These are phyloP conservation scores for Dictyophora rubrovolvata DNA, from an alignment of 768 basidiomycete species.

Conservation along the genomic window DNA sequence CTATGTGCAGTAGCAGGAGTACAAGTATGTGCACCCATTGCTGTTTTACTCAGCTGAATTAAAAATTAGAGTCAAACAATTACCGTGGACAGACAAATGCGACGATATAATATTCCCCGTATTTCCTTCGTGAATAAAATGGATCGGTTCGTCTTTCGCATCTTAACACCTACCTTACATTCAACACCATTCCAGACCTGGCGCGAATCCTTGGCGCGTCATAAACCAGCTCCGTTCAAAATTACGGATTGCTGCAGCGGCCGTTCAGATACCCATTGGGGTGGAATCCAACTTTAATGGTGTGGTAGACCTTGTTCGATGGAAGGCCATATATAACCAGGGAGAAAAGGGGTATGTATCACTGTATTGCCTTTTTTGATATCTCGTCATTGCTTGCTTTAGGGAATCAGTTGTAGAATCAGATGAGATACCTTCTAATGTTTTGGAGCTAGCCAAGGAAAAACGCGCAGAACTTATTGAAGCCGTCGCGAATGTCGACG, in stretches of 20 bases:
- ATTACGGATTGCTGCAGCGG: conserved; percentile 85
- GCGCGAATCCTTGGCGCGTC: conserved; percentile 95
- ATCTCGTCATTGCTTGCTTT: conserved; percentile 3
- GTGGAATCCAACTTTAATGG: conserved; percentile 78
- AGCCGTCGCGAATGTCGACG: conserved; percentile 92
- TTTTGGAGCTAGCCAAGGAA: conserved; percentile 62
- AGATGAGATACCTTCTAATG: conserved; percentile 76
- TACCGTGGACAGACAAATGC: conserved; percentile 98
- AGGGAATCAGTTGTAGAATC: conserved; percentile 72
- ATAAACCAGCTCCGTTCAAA: conserved; percentile 86
- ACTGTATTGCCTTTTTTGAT: background rate
- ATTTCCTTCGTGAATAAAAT: conserved; percentile 98
- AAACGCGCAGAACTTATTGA: conserved; percentile 92
- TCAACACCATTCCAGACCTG: conserved; percentile 46
- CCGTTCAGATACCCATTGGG: conserved; percentile 94
- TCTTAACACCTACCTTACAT: background rate
- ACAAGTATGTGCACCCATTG: conserved; percentile 40
- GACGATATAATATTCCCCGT: conserved; percentile 89
- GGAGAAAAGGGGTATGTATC: conserved; percentile 76
- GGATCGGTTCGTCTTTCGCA: conserved; percentile 56
- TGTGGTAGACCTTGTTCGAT: conserved; percentile 87
- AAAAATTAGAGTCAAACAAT: conserved; percentile 84
- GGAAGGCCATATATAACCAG: conserved; percentile 91
- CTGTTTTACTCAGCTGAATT: background rate
- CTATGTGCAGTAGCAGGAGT: conserved; percentile 97